phyloP scores from a whole-genome alignment of 2,329 filamentous ascomycete genomes.

The Aspergillus ustus region DNA sequence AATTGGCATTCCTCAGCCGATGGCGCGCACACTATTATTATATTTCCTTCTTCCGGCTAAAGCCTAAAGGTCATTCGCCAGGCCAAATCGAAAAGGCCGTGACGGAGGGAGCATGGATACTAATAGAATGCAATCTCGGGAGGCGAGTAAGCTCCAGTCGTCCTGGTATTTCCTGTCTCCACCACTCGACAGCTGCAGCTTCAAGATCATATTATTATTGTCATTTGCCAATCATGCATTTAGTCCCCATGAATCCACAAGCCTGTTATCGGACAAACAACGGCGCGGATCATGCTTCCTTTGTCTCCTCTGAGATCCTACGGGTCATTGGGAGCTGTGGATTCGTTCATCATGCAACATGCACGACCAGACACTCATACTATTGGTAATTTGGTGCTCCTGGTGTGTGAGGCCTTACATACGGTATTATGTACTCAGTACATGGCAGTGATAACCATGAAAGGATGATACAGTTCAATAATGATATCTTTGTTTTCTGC shows the following conservation, averaged over 20 bases:
- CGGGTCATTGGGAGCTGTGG: conserved; percentile 7
- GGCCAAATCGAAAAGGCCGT: not conserved
- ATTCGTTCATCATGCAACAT: conserved; percentile 8
- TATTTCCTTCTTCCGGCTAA: not conserved
- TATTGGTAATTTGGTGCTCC: not conserved
- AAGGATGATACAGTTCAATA: not conserved
- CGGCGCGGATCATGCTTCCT: conserved; percentile 8
- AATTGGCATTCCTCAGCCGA: not conserved
- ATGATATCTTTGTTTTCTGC: conserved; percentile 4
- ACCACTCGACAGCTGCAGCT: conserved; percentile 2
- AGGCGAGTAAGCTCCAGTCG: not conserved
- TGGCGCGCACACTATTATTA: not conserved
- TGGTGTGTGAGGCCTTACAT: not conserved
- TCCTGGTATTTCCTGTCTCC: not conserved
- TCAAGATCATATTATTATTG: not conserved
- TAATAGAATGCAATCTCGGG: not conserved
- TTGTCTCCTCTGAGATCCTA: not conserved
- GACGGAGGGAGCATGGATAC: not conserved
- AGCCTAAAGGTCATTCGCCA: not conserved
- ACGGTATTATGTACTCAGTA: conserved; percentile 2
- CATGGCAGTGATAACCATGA: not conserved
- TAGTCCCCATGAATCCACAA: conserved; percentile 10
- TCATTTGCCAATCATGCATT: not conserved
- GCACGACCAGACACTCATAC: conserved; percentile 1
- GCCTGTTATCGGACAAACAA: conserved; percentile 4